phyloP scores from a whole-genome alignment of 805 yeast genomes.

The Saccharomycopsis schoenii region DNA sequence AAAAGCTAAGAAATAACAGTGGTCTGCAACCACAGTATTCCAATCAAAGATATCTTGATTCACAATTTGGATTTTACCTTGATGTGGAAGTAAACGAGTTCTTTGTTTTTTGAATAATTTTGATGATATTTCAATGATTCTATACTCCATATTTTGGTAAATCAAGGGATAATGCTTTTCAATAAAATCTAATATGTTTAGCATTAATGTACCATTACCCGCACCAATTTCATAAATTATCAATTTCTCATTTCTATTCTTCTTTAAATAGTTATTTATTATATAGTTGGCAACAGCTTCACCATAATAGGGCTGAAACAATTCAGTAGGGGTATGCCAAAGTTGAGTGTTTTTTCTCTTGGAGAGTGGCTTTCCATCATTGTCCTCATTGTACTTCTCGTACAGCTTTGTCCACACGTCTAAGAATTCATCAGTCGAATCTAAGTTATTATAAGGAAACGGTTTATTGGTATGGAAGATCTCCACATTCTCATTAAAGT shows the following conservation, averaged over 20 bases:
- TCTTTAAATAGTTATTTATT: slow-evolving; percentile 58
- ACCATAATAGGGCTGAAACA: slow-evolving; percentile 77
- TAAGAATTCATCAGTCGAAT: slow-evolving; percentile 62
- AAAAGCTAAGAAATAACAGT: slow-evolving; percentile 68
- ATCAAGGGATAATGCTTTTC: slow-evolving; percentile 58
- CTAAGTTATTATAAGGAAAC: slow-evolving; percentile 42
- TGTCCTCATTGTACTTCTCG: slow-evolving; percentile 25
- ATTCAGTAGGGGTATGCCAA: slow-evolving; percentile 88
- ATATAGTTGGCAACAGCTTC: slow-evolving; percentile 78
- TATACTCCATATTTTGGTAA: slow-evolving; percentile 57
- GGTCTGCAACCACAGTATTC: slow-evolving; percentile 47
- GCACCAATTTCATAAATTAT: slow-evolving; percentile 83
- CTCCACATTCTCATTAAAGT: slow-evolving; percentile 68
- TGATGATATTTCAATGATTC: slow-evolving; percentile 61
- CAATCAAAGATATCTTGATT: slow-evolving; percentile 73
- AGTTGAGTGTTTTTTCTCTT: slow-evolving; percentile 37
- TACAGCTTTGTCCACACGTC: slow-evolving; percentile 62
- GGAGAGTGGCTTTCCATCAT: slow-evolving; percentile 1
- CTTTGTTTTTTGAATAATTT: slow-evolving; percentile 52
- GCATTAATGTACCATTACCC: slow-evolving; percentile 83
- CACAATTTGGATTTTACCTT: slow-evolving; percentile 48
- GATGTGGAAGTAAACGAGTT: slow-evolving; percentile 34
- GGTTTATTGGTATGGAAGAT: slow-evolving; percentile 56
- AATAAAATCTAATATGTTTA: slow-evolving; percentile 58
- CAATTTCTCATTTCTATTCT: slow-evolving; percentile 36